Evolutionary conservation across 2,329 filamentous ascomycete genomes (phyloP), one percentile per base, ranked within the genome.

Genomic region (Cytospora schulzeri): DNA sequence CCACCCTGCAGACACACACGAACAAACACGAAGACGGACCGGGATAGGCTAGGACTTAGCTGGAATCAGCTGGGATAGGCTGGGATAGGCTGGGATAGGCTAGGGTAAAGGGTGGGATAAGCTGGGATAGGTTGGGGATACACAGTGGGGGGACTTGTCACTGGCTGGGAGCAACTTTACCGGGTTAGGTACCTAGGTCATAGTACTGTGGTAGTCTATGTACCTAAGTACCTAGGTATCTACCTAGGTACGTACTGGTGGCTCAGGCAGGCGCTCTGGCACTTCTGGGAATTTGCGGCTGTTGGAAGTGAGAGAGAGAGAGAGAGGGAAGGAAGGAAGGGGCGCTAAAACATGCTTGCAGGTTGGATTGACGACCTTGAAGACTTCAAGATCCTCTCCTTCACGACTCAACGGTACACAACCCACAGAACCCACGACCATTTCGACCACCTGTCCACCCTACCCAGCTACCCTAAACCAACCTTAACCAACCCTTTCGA

Each of bases 1-100:
- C 24, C 33, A 29, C 57, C 57, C 57, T 58, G 57, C 48, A 48
- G 45, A 7, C 29, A 48, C n/a, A 48, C n/a, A 48, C 45, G 45
- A n/a, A 48, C 45, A 24, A 48, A 48, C 45, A 48, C n/a, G n/a
- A 48, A 48, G 6, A 24, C 45, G 45, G 45, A n/a, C 41, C n/a
- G 41, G 41, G 41, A 45, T 45, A 45, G 41, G 41, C 38, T 45
- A 4, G 38, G 7, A 19, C 7, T 35, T 4, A 12, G 31, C 31
- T 35, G 38, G 19, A 3, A 35, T 12, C 2, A 12, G 31, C 33
- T 35, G 38, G 17, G 17, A 19, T n/a, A 2, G 38, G 7, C 17
- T 7, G 41, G 38, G 38, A 19, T n/a, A 9, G 38, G 19, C 17
- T 19, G 6, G 38, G n/a, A 48, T 48, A 48, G 45, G n/a, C 45